Evolutionary conservation across 768 basidiomycete genomes (phyloP).

Genomic region (Rubroboletus satanas): DNA sequence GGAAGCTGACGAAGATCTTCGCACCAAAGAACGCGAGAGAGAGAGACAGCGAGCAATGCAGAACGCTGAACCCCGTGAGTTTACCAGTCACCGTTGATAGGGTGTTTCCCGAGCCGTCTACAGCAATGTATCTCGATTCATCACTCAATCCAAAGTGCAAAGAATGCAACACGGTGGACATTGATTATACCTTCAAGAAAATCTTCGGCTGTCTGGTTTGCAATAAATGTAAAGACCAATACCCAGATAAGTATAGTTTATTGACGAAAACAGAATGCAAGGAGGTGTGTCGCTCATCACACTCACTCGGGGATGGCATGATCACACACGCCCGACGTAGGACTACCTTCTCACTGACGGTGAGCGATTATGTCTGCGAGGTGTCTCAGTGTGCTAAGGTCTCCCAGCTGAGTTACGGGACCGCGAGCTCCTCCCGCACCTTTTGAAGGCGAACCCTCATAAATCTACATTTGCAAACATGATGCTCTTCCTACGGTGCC

Average conservation of each 20-base stretch:
- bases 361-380: conserved; percentile 35
- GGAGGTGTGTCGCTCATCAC: conserved; percentile 51
- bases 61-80: conserved; percentile 66
- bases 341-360: conserved; percentile 95
- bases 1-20: conserved; percentile 70
- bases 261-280: conserved; percentile 99
- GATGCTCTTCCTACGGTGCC: conserved; percentile 95
- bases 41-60: conserved; percentile 76
- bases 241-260: conserved; percentile 90
- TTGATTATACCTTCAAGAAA: conserved; percentile 78
- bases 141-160: conserved; percentile 75
- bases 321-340: conserved; percentile 34
- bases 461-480: conserved; percentile 95
- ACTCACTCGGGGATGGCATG: not conserved
- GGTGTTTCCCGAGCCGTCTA: not conserved
- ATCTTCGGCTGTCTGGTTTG: conserved; percentile 86
- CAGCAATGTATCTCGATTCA: conserved; percentile 78
- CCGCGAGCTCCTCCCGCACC: conserved; percentile 86
- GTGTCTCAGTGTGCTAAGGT: not conserved
- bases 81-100: not conserved
- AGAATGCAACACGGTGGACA: conserved; percentile 85
- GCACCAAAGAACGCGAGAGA: conserved; percentile 74
- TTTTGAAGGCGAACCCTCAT: conserved; percentile 92
- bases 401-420: conserved; percentile 86
- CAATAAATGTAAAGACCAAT: conserved; percentile 83